Evolutionary conservation across 2,329 filamentous ascomycete species (phyloP).

Genomic region (Trichoderma koningii): DNA sequence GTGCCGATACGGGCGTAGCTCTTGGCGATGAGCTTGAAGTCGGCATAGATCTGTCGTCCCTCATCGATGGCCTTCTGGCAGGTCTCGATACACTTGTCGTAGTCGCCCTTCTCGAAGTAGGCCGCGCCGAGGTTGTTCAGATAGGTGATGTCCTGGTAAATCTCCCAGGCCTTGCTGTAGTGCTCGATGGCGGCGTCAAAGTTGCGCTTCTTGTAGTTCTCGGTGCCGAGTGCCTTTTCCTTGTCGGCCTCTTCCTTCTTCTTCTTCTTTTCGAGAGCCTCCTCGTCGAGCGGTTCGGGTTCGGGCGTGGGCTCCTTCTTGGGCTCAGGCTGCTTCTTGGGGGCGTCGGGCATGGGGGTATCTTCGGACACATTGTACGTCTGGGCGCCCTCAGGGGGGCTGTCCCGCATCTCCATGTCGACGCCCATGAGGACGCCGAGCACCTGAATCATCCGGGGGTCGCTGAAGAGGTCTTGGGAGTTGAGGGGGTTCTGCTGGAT

Average conservation of each 20-base stretch:
- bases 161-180: conserved; percentile 93
- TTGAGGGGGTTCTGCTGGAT: conserved; percentile 79
- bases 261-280: conserved; percentile 79
- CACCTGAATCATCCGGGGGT: conserved; percentile 90
- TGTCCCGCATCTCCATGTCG: conserved; percentile 67
- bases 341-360: conserved; percentile 74
- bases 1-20: conserved; percentile 93
- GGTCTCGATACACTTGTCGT: conserved; percentile 78
- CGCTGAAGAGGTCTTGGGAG: conserved; percentile 77
- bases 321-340: conserved; percentile 45
- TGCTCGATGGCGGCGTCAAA: conserved; percentile 94
- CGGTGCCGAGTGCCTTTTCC: conserved; percentile 91
- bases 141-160: conserved; percentile 95
- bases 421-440: conserved; percentile 92
- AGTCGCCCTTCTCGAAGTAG: conserved; percentile 95
- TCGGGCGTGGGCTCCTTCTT: conserved; percentile 63
- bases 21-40: conserved; percentile 98
- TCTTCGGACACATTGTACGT: conserved; percentile 58
- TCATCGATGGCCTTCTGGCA: conserved; percentile 89
- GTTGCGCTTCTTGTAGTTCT: conserved; percentile 97
- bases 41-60: conserved; percentile 83
- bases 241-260: conserved; percentile 91
- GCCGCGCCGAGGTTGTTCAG: conserved; percentile 94
- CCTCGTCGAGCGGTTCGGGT: conserved; percentile 73
- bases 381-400: conserved; percentile 53